Percentiles rank a stretch among this genome's conserved stretches.
Conservation (phyloP, 371 early-diverging fungal species). For the Coemansia sp. region DNA sequence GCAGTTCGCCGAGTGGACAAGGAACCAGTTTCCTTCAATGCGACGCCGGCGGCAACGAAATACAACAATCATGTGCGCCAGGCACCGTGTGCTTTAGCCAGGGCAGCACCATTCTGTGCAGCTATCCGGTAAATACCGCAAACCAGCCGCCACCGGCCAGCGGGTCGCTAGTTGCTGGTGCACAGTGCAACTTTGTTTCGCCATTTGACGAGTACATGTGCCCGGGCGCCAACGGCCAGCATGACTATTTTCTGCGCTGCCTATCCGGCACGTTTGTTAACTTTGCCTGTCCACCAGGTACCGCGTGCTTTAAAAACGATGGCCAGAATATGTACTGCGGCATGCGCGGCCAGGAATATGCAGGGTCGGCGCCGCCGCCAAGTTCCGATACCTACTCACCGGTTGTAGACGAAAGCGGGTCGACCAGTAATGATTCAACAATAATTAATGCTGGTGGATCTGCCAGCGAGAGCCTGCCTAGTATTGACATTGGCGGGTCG, state of each 20-base stretch:
- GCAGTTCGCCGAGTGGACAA: conserved; percentile 31
- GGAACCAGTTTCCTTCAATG: conserved; percentile 33
- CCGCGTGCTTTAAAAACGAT: conserved; percentile 31
- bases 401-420: not conserved
- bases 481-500: conserved; percentile 2
- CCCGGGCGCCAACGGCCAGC: conserved; percentile 33
- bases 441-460: conserved; percentile 1
- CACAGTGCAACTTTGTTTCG: conserved; percentile 26
- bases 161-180: conserved; percentile 15
- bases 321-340: conserved; percentile 44
- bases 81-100: conserved; percentile 45
- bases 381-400: not conserved
- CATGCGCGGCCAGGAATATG: not conserved
- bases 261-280: conserved; percentile 35
- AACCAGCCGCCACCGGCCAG: conserved; percentile 25
- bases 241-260: conserved; percentile 37
- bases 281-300: conserved; percentile 42
- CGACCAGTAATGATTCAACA: not conserved
- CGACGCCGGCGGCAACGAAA: conserved; percentile 26
- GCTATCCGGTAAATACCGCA: conserved; percentile 22
- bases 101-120: conserved; percentile 37
- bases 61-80: conserved; percentile 36
- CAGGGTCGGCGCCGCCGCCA: not conserved
- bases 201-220: conserved; percentile 43
- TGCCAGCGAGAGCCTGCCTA: not conserved